Evolutionary conservation across 768 basidiomycete species (phyloP), one percentile per base, ranked within the genome.

Genomic region (Tulasnella sp.): DNA sequence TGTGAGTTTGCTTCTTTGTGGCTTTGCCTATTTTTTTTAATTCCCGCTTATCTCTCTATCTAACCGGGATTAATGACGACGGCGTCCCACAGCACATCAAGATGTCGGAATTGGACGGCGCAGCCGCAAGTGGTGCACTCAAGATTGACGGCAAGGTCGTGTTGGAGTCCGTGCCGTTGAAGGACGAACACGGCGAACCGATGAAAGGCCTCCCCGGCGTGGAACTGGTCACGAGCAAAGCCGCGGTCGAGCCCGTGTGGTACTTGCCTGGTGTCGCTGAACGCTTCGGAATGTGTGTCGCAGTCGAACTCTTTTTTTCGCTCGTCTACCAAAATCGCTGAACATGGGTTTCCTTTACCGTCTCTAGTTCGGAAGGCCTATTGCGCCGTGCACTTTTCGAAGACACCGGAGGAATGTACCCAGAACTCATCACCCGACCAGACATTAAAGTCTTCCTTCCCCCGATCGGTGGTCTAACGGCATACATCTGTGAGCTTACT

Each of bases 161-260:
- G 39, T 81, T 93, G 78, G 87, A 87, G 83, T 92, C 91, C 78
- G 84, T 84, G 22, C 91, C 89, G 58, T 80, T 91, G 72, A 84
- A 80, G 73, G 91, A 91, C 69, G 86, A 86, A 25, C 91, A 93
- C 80, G 91, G 91, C 15, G 86, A 86, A 0, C 81, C 81, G 77
- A 89, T 87, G 74, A 82, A 84, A 8, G 87, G 85, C 34, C 86
- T 88, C 75, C 89, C 91, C 9, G 96, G 97, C 7, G 89, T 98
- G 22, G 97, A 99, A 85, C 88, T 98, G 15, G 88, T 85, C 67
- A 88, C 92, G n/a, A 91, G 89, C 82, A 98, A 98, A 84, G 96
- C 96, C 0, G 96, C 97, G 0, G 91, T 98, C 9, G 97, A 98
- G 81, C 97, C 96, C 0, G 96, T 98, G 17, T 98, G 96, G 96